Conservation (phyloP, 2,329 filamentous ascomycete genomes). For the Cryphonectria naterciae region DNA sequence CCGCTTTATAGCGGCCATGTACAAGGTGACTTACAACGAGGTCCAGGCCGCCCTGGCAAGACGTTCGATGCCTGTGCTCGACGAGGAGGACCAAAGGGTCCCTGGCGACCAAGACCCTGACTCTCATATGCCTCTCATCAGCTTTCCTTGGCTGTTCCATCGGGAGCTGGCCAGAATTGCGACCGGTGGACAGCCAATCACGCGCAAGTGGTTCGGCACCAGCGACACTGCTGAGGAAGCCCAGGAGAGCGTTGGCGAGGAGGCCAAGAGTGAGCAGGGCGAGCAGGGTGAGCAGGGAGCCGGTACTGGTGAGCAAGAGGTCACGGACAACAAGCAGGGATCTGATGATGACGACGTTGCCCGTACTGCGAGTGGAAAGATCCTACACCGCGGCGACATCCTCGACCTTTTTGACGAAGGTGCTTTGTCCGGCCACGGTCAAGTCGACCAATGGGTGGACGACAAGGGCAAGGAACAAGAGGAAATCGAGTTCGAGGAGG, state of each 20-base stretch:
- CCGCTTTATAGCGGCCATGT: conserved; percentile 84
- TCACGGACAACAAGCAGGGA: neutral
- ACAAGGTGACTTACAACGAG: conserved; percentile 77
- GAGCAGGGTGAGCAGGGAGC: too few species aligned
- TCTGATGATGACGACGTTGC: conserved; percentile 33
- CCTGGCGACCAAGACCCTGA: conserved; percentile 30
- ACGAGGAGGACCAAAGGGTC: conserved; percentile 39
- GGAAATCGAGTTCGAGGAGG: conserved; percentile 56
- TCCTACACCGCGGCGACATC: conserved; percentile 41
- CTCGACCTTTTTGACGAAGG: conserved; percentile 41
- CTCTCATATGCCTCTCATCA: conserved; percentile 76
- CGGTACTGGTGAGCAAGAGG: neutral
- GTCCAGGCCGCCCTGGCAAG: conserved; percentile 62
- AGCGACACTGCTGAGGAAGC: neutral
- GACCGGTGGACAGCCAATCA: conserved; percentile 37
- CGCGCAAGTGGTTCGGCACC: neutral
- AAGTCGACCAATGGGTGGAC: neutral
- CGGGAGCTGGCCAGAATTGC: conserved; percentile 73
- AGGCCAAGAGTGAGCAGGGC: neutral
- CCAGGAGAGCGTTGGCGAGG: neutral
- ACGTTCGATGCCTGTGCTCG: conserved; percentile 25
- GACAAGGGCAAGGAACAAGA: conserved; percentile 48
- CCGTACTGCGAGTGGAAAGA: conserved; percentile 35
- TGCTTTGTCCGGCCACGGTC: neutral
- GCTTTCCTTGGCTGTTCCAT: conserved; percentile 91